Evolutionary conservation across 352 stramenopile species (phyloP).

Genomic region (Phytophthora meadii): DNA sequence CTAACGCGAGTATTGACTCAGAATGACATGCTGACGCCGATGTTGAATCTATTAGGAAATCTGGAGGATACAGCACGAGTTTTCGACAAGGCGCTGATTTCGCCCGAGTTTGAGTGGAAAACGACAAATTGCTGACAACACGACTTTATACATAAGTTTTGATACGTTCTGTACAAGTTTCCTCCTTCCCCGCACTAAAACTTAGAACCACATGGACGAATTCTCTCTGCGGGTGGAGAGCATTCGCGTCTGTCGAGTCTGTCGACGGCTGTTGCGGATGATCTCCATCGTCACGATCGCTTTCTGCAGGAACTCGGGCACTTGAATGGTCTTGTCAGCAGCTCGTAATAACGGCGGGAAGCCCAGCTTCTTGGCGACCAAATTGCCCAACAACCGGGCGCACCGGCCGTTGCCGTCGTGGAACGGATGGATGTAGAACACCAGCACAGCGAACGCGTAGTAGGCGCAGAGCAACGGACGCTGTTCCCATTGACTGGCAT

Average conservation of each 20-base stretch:
- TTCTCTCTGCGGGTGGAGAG: constrained; percentile 72
- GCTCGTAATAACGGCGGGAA: constrained; percentile 68
- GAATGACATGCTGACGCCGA: constrained; percentile 1
- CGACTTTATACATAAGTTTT: no score
- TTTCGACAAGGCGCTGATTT: constrained; percentile 2
- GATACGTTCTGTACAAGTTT: no score
- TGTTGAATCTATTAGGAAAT: neutral
- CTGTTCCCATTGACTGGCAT: constrained; percentile 41
- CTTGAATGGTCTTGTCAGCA: constrained; percentile 84
- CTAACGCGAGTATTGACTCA: neutral
- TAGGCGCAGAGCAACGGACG: constrained; percentile 76
- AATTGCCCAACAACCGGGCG: constrained; percentile 74
- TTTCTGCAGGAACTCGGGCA: constrained; percentile 76
- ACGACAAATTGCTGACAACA: no score
- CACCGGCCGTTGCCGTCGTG: constrained; percentile 85
- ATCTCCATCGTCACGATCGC: constrained; percentile 77
- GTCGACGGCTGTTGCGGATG: constrained; percentile 61
- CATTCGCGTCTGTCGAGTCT: constrained; percentile 52
- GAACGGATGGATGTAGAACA: constrained; percentile 88
- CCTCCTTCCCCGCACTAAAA: neutral
- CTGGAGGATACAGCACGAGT: neutral
- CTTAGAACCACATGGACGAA: constrained; percentile 84
- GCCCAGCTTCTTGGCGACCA: constrained; percentile 77
- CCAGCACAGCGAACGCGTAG: constrained; percentile 79
- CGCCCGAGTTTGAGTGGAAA: neutral